phyloP scores from a whole-genome alignment of 2,329 filamentous ascomycete species.

The Samsoniella hepiali region DNA sequence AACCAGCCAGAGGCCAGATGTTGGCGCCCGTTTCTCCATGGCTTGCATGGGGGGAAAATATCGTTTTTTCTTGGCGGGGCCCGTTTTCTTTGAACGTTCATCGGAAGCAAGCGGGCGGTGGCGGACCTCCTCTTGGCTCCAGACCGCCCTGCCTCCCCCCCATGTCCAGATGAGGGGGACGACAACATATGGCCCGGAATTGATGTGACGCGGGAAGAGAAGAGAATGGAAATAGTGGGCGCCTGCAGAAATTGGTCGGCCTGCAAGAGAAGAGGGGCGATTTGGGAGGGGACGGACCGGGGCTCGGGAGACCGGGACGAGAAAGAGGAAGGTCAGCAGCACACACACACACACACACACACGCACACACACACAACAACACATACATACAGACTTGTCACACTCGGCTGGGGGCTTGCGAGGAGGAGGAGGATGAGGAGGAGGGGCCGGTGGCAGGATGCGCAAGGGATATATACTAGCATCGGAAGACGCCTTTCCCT shows the following conservation, averaged over 20 bases:
- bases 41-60: not conserved
- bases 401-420: not conserved
- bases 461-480: slow-evolving; percentile 9
- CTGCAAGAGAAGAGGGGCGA: not conserved
- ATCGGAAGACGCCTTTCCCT: not conserved
- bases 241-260: slow-evolving; percentile 12
- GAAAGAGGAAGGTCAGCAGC: not conserved
- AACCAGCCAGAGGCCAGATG: not conserved
- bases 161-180: too few relatives aligned
- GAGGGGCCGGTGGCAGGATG: not conserved
- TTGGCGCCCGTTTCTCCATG: slow-evolving; percentile 10
- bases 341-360: too few relatives aligned
- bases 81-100: not conserved
- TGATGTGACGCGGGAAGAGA: slow-evolving; percentile 1
- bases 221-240: not conserved
- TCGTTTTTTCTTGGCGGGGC: not conserved
- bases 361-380: too few relatives aligned
- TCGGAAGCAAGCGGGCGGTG: not conserved
- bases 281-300: not conserved
- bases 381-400: not conserved
- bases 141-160: not conserved
- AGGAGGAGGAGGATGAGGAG: not conserved
- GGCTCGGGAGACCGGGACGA: not conserved
- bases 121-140: not conserved
- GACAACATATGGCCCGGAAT: too few relatives aligned